Evolutionary conservation across 73 alveolate species (phyloP), one percentile per base, ranked within the genome.

Genomic region (Paramecium sexaurelia): DNA sequence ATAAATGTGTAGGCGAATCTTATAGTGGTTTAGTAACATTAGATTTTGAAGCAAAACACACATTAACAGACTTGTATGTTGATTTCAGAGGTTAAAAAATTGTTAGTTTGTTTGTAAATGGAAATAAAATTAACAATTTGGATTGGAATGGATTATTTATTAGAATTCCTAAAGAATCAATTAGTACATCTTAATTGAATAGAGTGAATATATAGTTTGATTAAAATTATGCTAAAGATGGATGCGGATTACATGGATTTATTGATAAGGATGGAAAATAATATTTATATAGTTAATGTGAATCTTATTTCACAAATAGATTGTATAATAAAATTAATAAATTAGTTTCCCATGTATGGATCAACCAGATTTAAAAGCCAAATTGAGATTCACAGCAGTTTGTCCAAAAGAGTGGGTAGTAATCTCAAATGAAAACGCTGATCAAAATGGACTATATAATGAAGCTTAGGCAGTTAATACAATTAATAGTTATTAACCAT

Each of bases 291-390:
- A 95, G 99, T 19, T 99, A 98, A 90, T 94, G 97, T 55, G 99
- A 98, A 78, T 99, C 99, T 9, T 97, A 94, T 95, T 96, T 92
- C 92, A 97, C 99, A 92, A 95, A 98, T 94, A 95, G 99, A 94
- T 94, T 96, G 86, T 71, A 71, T 19, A 51, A n/a, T 19, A 71
- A 36, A 7, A 3, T 20, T 41, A 41, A 78, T 78, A 39, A 78
- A 39, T 78, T 78, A 78, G 90, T 92, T 96, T 98, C 96, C 99
- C 99, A 41, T 96, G 99, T 85, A 97, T 98, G 93, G 99, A 98
- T 92, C 97, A 98, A 92, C 99, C 99, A 45, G 98, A 98, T 92
- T 67, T 98, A 56, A 98, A 97, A 94, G 99, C 99, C 24, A 75
- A 92, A 37, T 87, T 98, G 43, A 93, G 75, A 15, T 93, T 98